Base-by-base conservation (phyloP, 2,329 filamentous ascomycete genomes). In the Trichoderma arundinaceum region DNA sequence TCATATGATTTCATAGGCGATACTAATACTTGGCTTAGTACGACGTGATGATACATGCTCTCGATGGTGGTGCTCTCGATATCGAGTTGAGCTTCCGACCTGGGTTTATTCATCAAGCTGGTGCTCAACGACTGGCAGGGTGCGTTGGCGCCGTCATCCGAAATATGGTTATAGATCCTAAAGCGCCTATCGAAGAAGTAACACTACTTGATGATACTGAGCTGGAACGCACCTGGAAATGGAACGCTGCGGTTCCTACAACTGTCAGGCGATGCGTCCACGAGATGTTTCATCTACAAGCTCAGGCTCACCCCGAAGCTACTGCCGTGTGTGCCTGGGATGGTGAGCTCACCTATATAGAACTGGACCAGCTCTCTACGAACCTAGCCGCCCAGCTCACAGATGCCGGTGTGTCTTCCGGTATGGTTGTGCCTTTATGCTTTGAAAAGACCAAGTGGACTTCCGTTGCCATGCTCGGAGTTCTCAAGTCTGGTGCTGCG, bases 381-480 rank as follows among this genome's bases (percentile, higher is more conserved):
- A 66, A 53, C 22, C 69, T 72, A 0, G 70, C 71, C 1, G 4
- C 52, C 19, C 17, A 67, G n/a, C 3, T 9, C 70, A 3, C 56
- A 69, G 4, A 8, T 8, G 13, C 32, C n/a, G 59, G 59, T 17
- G 19, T 62, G 41, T 35, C 33, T 4, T 10, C 39, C 15, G 39
- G 15, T 0, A 64, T 66, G 32, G 17, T 73, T 6, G 71, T 76
- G 13, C 74, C 74, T 1, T 66, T 77, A n/a, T 74, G 71, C 41
- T 76, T 77, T 54, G 73, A 76, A 28, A 78, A 77, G 64, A 75
- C 75, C 3, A 70, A 67, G 46, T 77, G 72, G 73, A 69, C 69
- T 0, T 48, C 69, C 10, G 70, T 77, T 2, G 72, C 73, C 1
- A 71, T 75, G 60, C 63, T 78, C 8, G 74, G 67, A 4, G 70